These are phyloP conservation scores for Rubia peregrina DNA, from an alignment of 305 asterid species.

Conservation along the genomic window DNA sequence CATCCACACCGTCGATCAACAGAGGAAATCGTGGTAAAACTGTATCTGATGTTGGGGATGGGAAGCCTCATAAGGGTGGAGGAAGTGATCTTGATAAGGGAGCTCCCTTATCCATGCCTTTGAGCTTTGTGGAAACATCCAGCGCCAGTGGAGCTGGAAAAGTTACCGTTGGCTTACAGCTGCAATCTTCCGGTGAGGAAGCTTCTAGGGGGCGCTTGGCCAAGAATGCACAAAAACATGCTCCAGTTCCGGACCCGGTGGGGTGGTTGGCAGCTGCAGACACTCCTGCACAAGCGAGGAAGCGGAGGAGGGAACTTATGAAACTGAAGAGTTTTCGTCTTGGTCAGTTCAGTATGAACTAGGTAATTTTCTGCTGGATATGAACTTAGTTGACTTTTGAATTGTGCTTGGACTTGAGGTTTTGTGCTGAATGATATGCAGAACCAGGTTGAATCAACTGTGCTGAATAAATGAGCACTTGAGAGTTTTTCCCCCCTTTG, in stretches of 20 bases:
- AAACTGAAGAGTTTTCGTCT: slow-evolving; percentile 29
- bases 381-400: neutral
- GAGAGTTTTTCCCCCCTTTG: too few species aligned
- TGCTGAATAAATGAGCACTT: too few species aligned
- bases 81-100: neutral
- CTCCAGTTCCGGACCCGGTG: slow-evolving; percentile 8
- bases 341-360: neutral
- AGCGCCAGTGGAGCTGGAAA: slow-evolving; percentile 18
- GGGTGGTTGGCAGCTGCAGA: slow-evolving; percentile 18
- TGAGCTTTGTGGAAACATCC: neutral
- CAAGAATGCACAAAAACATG: slow-evolving; percentile 5
- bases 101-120: slow-evolving; percentile 13
- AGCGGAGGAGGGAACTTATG: slow-evolving; percentile 63
- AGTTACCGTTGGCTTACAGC: slow-evolving; percentile 7
- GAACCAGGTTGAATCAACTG: too few species aligned
- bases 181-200: slow-evolving; percentile 5
- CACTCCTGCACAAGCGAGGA: slow-evolving; percentile 52
- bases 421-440: neutral
- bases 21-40: slow-evolving; percentile 11
- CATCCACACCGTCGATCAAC: slow-evolving; percentile 5
- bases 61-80: neutral
- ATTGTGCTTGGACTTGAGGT: neutral
- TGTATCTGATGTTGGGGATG: slow-evolving; percentile 14
- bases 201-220: neutral
- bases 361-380: neutral